phyloP scores from a whole-genome alignment of 345 rosid species.

The Populus pruinosa region DNA sequence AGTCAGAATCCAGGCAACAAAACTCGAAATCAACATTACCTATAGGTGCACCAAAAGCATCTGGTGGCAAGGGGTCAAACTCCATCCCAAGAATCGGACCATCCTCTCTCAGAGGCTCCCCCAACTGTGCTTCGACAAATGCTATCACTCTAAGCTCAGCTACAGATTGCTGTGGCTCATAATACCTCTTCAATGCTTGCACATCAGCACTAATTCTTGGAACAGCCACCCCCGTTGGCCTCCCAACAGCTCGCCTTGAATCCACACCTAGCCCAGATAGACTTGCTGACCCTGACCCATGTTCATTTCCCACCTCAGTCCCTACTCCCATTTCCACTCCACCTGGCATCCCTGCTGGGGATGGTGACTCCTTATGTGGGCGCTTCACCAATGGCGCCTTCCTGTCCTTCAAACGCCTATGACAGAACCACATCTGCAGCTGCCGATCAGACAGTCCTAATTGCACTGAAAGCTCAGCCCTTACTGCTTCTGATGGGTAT shows the following conservation, averaged over 20 bases:
- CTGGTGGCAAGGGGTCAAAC: slow-evolving; percentile 93
- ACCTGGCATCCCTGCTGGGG: slow-evolving; percentile 9
- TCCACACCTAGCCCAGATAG: slow-evolving; percentile 37
- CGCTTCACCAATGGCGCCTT: slow-evolving; percentile 54
- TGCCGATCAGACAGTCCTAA: slow-evolving; percentile 84
- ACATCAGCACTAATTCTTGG: slow-evolving; percentile 45
- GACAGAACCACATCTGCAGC: slow-evolving; percentile 99
- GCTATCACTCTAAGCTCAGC: slow-evolving; percentile 60
- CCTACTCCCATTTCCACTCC: slow-evolving; percentile 28
- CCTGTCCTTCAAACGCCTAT: slow-evolving; percentile 81
- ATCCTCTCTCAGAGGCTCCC: slow-evolving; percentile 75
- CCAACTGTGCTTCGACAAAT: slow-evolving; percentile 73
- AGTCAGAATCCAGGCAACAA: neutral
- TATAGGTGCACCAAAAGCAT: slow-evolving; percentile 90
- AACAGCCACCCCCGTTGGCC: slow-evolving; percentile 41
- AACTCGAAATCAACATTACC: slow-evolving; percentile 33
- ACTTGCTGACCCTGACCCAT: slow-evolving; percentile 31
- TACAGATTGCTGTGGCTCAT: slow-evolving; percentile 42
- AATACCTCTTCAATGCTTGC: slow-evolving; percentile 45
- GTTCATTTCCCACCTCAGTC: slow-evolving; percentile 30
- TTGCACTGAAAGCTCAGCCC: slow-evolving; percentile 70
- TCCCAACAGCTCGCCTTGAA: slow-evolving; percentile 27
- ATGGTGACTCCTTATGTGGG: slow-evolving; percentile 41
- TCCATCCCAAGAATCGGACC: slow-evolving; percentile 92
- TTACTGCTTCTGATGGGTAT: slow-evolving; percentile 69